These are phyloP conservation scores for Neoboletus magnificus DNA, from an alignment of 768 basidiomycete species.

Conservation along the genomic window DNA sequence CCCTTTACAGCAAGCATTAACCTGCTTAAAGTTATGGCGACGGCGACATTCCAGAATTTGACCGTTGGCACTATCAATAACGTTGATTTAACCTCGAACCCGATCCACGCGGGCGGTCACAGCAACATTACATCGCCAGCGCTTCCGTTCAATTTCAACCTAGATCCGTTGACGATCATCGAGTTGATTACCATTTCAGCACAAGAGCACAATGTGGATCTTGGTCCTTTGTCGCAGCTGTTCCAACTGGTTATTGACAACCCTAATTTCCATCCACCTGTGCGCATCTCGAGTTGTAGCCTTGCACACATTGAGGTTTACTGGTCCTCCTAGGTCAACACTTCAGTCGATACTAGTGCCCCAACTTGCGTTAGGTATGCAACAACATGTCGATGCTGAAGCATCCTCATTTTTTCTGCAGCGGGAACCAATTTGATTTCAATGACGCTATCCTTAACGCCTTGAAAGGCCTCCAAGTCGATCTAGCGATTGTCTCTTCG, in stretches of 20 bases:
- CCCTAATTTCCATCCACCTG: slow-evolving; percentile 50
- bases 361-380: slow-evolving; percentile 59
- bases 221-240: slow-evolving; percentile 56
- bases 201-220: slow-evolving; percentile 49
- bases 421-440: slow-evolving; percentile 65
- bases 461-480: slow-evolving; percentile 55
- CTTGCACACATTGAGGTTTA: not conserved
- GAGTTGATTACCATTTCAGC: slow-evolving; percentile 50
- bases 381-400: not conserved
- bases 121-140: slow-evolving; percentile 51
- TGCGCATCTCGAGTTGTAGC: slow-evolving; percentile 22
- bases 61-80: slow-evolving; percentile 57
- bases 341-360: slow-evolving; percentile 48
- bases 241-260: slow-evolving; percentile 54
- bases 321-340: slow-evolving; percentile 42
- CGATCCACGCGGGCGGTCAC: slow-evolving; percentile 60
- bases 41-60: slow-evolving; percentile 52
- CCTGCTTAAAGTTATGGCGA: slow-evolving; percentile 51
- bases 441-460: slow-evolving; percentile 60
- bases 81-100: slow-evolving; percentile 51
- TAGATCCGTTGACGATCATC: slow-evolving; percentile 61
- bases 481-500: slow-evolving; percentile 50
- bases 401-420: slow-evolving; percentile 24
- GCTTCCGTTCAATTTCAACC: slow-evolving; percentile 62
- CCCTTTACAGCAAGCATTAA: slow-evolving; percentile 74